These are phyloP conservation scores for Serendipita sp. DNA, from an alignment of 768 basidiomycete genomes.

Conservation along the genomic window DNA sequence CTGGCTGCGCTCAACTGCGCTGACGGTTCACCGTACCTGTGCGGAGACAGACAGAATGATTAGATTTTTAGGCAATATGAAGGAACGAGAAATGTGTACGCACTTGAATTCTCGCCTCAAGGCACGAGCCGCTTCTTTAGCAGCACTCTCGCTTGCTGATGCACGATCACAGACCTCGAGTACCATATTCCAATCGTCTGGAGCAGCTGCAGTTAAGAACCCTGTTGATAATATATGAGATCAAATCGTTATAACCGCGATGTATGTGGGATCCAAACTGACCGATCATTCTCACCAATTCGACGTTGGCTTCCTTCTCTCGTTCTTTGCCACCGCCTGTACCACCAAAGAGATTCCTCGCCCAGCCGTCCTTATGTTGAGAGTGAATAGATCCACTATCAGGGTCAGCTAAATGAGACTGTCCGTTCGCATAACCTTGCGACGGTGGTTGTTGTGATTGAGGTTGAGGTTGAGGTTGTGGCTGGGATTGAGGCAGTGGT, in stretches of 20 bases:
- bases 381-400: neutral
- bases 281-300: constrained; percentile 15
- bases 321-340: neutral
- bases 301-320: constrained; percentile 8
- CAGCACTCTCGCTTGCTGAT: constrained; percentile 49
- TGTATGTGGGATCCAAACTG: neutral
- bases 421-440: neutral
- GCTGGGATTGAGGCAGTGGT: neutral
- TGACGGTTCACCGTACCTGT: constrained; percentile 56
- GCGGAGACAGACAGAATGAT: constrained; percentile 8
- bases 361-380: neutral
- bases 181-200: constrained; percentile 69
- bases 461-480: neutral
- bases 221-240: neutral
- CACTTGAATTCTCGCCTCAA: constrained; percentile 77
- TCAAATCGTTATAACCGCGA: neutral
- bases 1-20: constrained; percentile 63
- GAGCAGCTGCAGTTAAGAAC: constrained; percentile 17
- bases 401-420: neutral
- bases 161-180: constrained; percentile 77
- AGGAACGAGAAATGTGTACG: constrained; percentile 17
- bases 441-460: neutral
- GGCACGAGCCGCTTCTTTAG: constrained; percentile 73
- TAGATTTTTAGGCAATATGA: neutral
- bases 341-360: neutral